These are phyloP conservation scores for Cryphonectria naterciae DNA, from an alignment of 2,329 filamentous ascomycete species.

Conservation along the genomic window DNA sequence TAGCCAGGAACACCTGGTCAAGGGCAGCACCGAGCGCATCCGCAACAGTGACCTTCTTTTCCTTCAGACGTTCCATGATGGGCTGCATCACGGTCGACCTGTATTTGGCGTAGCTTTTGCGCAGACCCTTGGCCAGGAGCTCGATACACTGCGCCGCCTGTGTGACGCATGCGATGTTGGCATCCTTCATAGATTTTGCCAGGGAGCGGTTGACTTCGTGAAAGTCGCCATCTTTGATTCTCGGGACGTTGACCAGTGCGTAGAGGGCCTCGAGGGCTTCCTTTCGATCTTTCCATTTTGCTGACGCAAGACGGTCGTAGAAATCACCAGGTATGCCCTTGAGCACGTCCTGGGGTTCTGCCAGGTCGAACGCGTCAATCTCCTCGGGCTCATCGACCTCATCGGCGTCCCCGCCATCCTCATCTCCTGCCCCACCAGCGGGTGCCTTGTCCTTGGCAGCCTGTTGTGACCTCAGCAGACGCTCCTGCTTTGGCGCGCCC, in stretches of 20 bases:
- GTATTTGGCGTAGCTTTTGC: constrained; percentile 79
- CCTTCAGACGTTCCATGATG: constrained; percentile 94
- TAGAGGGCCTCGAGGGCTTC: constrained; percentile 86
- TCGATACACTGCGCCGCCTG: constrained; percentile 94
- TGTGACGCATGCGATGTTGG: constrained; percentile 92
- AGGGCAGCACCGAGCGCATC: constrained; percentile 87
- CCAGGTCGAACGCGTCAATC: constrained; percentile 79
- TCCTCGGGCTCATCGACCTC: constrained; percentile 68
- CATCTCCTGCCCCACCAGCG: constrained; percentile 60
- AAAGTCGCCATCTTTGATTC: constrained; percentile 90
- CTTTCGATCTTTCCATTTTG: constrained; percentile 99
- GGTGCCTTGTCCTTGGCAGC: constrained; percentile 76
- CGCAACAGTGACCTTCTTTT: constrained; percentile 89
- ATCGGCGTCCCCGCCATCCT: constrained; percentile 60
- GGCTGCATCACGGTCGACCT: constrained; percentile 79
- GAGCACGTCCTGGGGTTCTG: constrained; percentile 85
- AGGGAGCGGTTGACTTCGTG: constrained; percentile 81
- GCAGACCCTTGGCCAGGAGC: constrained; percentile 81
- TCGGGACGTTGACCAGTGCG: constrained; percentile 77
- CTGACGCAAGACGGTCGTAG: constrained; percentile 79
- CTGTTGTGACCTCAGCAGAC: constrained; percentile 87
- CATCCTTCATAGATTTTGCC: constrained; percentile 98
- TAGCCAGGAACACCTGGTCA: constrained; percentile 69
- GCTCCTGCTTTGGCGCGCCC: constrained; percentile 83
- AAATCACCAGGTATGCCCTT: constrained; percentile 83